Conservation (phyloP, 352 stramenopile species). For the Globisporangium ultimum region DNA sequence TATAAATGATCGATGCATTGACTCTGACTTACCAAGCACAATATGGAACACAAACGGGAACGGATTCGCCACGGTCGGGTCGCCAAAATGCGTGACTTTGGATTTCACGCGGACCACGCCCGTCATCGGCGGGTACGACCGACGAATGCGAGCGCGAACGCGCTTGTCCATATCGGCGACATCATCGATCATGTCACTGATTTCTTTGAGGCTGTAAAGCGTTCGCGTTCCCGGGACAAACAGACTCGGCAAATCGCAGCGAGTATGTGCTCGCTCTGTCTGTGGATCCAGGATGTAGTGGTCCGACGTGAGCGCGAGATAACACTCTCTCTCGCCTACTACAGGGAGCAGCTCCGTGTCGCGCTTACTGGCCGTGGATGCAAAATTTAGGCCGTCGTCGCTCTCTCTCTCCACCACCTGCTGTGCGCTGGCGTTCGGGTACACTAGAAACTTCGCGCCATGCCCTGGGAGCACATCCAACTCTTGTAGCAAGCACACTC, state of each 20-base stretch:
- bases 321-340: conserved; percentile 45
- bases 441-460: conserved; percentile 3
- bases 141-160: too few species aligned
- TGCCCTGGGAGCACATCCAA: conserved; percentile 5
- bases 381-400: conserved; percentile 29
- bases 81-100: conserved; percentile 39
- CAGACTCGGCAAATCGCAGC: conserved; percentile 20
- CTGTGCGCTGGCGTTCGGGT: background rate
- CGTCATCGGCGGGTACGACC: conserved; percentile 30
- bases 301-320: conserved; percentile 49
- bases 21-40: conserved; percentile 33
- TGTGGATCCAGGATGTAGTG: conserved; percentile 46
- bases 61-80: conserved; percentile 32
- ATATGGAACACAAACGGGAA: conserved; percentile 73
- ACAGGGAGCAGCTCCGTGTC: conserved; percentile 48
- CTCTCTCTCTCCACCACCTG: background rate
- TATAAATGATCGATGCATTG: background rate
- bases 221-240: conserved; percentile 16
- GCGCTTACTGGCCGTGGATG: conserved; percentile 28
- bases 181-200: conserved; percentile 8
- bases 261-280: background rate
- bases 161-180: background rate
- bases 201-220: conserved; percentile 25
- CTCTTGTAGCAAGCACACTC: conserved; percentile 20
- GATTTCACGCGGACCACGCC: conserved; percentile 62